Percentiles rank a stretch among this genome's conserved stretches.
Evolutionary conservation across 2,329 filamentous ascomycete species (phyloP).

Genomic region (Fusarium humuli): DNA sequence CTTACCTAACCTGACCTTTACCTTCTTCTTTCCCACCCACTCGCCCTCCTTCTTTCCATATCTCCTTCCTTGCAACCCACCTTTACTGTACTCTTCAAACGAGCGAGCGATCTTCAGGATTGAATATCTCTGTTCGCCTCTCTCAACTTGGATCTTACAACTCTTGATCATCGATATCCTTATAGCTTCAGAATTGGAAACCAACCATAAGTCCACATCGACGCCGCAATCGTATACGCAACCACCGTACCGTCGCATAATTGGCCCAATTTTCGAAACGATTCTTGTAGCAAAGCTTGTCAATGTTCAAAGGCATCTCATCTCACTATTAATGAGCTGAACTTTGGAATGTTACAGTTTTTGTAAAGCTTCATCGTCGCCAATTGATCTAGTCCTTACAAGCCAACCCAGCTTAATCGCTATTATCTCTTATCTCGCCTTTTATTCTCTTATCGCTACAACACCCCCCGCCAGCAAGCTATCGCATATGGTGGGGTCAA

Average conservation of each 20-base stretch:
- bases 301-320: slow-evolving; percentile 42
- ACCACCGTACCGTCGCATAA: slow-evolving; percentile 34
- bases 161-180: slow-evolving; percentile 7
- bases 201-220: slow-evolving; percentile 27
- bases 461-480: slow-evolving; percentile 42
- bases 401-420: slow-evolving; percentile 31
- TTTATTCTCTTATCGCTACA: slow-evolving; percentile 37
- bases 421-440: slow-evolving; percentile 31
- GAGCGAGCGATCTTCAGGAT: slow-evolving; percentile 18
- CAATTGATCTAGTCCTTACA: slow-evolving; percentile 50
- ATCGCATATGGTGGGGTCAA: slow-evolving; percentile 69
- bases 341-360: slow-evolving; percentile 45
- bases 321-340: slow-evolving; percentile 35
- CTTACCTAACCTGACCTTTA: slow-evolving; percentile 8
- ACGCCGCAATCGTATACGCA: slow-evolving; percentile 41
- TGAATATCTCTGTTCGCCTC: slow-evolving; percentile 18
- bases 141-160: slow-evolving; percentile 22
- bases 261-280: slow-evolving; percentile 43
- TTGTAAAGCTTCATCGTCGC: slow-evolving; percentile 35
- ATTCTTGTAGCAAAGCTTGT: slow-evolving; percentile 43
- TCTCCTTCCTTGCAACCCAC: slow-evolving; percentile 33
- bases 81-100: slow-evolving; percentile 18
- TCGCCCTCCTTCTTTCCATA: slow-evolving; percentile 27
- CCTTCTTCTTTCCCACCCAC: slow-evolving; percentile 29
- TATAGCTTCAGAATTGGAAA: slow-evolving; percentile 10